These are phyloP conservation scores for Meredithiella fracta DNA, from an alignment of 2,329 filamentous ascomycete species.

Conservation along the genomic window DNA sequence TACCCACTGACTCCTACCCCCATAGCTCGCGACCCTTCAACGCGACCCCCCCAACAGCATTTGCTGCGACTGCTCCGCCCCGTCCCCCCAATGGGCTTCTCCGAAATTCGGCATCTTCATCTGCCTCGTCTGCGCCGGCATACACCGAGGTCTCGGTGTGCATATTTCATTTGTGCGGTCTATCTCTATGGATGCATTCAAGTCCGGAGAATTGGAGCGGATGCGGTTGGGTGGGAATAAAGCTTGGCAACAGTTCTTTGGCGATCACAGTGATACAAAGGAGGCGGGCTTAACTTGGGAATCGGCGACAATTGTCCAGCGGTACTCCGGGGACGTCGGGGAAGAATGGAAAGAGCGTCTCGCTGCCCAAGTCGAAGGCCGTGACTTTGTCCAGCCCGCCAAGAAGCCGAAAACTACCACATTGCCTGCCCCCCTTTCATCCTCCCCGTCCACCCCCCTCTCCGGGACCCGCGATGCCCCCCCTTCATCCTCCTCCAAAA, in stretches of 20 bases:
- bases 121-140: constrained; percentile 87
- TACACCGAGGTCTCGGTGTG: constrained; percentile 85
- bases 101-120: constrained; percentile 99
- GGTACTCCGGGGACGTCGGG: constrained; percentile 76
- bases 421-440: constrained; percentile 17
- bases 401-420: constrained; percentile 29
- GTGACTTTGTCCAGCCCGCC: constrained; percentile 64
- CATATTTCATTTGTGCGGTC: constrained; percentile 97
- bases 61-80: constrained; percentile 91
- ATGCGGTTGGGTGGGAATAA: constrained; percentile 90
- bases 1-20: constrained; percentile 4
- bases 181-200: constrained; percentile 98
- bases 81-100: constrained; percentile 92
- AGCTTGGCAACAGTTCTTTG: constrained; percentile 75
- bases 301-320: constrained; percentile 73
- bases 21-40: constrained; percentile 73
- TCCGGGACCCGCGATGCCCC: constrained; percentile 14
- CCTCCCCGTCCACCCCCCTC: constrained; percentile 22
- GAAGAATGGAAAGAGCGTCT: constrained; percentile 92
- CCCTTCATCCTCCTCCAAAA: constrained; percentile 25
- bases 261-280: constrained; percentile 49
- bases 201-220: constrained; percentile 74
- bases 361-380: constrained; percentile 71
- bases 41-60: constrained; percentile 76
- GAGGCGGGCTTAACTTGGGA: constrained; percentile 60